Base-by-base conservation (phyloP, 2,329 filamentous ascomycete species). In the Penicillium expansum region DNA sequence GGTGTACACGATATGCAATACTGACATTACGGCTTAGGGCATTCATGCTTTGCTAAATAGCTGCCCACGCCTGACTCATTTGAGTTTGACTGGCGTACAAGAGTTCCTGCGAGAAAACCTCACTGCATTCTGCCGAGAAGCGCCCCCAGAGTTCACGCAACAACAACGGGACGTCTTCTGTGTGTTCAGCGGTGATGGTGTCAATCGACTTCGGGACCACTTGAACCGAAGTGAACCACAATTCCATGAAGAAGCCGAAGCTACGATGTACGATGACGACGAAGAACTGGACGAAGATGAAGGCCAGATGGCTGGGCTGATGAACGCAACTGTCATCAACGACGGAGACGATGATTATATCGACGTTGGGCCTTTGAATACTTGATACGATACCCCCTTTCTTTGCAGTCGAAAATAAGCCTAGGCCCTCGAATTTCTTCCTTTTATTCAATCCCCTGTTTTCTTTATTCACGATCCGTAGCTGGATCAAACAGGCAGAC, bases 131-230 rank as follows among this genome's bases (percentile, higher is more conserved):
- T 97, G 94, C 71, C 86, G 94, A 60, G 87, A 90, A 66, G 91
- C 94, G 1, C 94, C 94, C 37, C 76, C 83, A 58, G 94, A 97
- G 74, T 99, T 99, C 72, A 97, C 92, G 18, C 89, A 93, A 45
- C 92, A 97, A 70, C 94, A 99, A 73, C 86, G 94, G 61, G 88
- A 93, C 51, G 91, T 97, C 8, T 99, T 99, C 72, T 99, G 94
- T 70, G 94, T 99, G 52, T 99, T 99, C 74, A 97, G 92, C 1
- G 93, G 94, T 6, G 83, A 85, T 27, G 92, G 92, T 54, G 93
- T 99, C 2, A 79, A 80, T 41, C 84, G 85, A 39, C 84, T 99
- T 27, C 88, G 93, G 41, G 83, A 87, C 29, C 90, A 92, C 69
- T 81, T 99, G 38, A 95, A 92, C 48, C 65, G 61, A 62, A 74